Base-by-base conservation (phyloP, 495 filamentous ascomycete species). In the Penicillium macrosclerotiorum region DNA sequence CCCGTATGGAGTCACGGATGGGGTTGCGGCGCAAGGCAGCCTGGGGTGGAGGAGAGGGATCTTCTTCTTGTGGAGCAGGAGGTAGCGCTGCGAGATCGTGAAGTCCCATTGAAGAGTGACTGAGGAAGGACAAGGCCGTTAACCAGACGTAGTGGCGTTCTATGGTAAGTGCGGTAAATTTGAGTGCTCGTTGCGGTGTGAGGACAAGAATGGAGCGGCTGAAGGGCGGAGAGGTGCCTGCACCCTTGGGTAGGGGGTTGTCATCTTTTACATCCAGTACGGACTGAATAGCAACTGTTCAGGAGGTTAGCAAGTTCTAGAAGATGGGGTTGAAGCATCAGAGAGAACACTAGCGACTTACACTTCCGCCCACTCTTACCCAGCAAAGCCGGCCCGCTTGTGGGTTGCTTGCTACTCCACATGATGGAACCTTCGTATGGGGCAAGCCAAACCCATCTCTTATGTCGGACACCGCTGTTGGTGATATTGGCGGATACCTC, bases 401-500 rank as follows among this genome's bases (percentile, higher is more conserved):
- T 88, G 16, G 93, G 93, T 67, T 97, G 94, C 75, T 95, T 95
- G 78, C 86, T 95, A 65, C 92, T 96, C 93, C 93, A 98, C 70
- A 98, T 89, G 37, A 98, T 90, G 8, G 90, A 83, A 29, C 90
- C 79, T 67, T 98, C 93, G 59, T 96, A 96, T 12, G 93, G 93
- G 9, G 90, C 91, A 24, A 98, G 77, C 93, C 93, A 98, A 12
- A 98, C 94, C 93, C 93, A 98, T 68, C 93, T 79, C 68, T 93
- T 96, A 54, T 98, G 93, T 29, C 94, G 65, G n/a, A 77, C 73
- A 22, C 81, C 81, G 48, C 73, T 78, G 57, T 68, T 70, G 11
- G 74, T 77, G 49, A 79, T 71, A 64, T 63, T 77, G 46, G 72
- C 77, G 2, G 77, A 74, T 31, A 76, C 71, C 55, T 78, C 78